Conservation (phyloP, 306 rosid genomes). For the Lagenaria siceraria region DNA sequence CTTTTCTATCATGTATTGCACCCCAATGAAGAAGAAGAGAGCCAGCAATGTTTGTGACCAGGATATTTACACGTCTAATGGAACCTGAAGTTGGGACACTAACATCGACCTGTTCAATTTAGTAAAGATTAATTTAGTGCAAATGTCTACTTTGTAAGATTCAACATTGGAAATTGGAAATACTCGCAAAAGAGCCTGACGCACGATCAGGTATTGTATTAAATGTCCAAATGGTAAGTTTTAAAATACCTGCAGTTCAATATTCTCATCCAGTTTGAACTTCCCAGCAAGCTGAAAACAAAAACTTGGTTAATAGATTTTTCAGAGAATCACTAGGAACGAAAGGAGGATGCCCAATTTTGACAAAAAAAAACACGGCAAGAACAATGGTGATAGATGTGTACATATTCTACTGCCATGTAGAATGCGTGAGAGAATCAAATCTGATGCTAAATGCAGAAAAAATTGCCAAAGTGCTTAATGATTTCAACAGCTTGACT, state of each 20-base stretch:
- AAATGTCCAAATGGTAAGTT: constrained; percentile 1
- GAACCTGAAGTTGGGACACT: constrained; percentile 39
- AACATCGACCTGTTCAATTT: constrained; percentile 55
- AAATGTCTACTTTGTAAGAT: constrained; percentile 8
- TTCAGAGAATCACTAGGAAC: background rate
- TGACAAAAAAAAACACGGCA: background rate
- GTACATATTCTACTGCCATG: background rate
- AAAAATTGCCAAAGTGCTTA: background rate
- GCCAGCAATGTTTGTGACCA: constrained; percentile 40
- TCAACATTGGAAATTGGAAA: background rate
- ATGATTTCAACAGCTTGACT: constrained; percentile 1
- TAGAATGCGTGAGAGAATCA: background rate
- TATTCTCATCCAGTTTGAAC: constrained; percentile 72
- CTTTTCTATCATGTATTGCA: constrained; percentile 40
- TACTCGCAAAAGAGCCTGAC: background rate
- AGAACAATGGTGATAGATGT: background rate
- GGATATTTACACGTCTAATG: constrained; percentile 39
- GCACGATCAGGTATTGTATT: background rate
- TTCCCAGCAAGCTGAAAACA: constrained; percentile 45
- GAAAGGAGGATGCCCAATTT: background rate
- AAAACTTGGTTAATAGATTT: constrained; percentile 20
- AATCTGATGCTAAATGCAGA: background rate
- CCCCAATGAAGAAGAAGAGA: constrained; percentile 95
- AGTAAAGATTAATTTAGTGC: constrained; percentile 18
- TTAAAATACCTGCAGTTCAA: constrained; percentile 67